Percentiles rank a stretch among this genome's conserved stretches.
phyloP scores from a whole-genome alignment of 805 yeast species.

The Metschnikowia picachoensis region DNA sequence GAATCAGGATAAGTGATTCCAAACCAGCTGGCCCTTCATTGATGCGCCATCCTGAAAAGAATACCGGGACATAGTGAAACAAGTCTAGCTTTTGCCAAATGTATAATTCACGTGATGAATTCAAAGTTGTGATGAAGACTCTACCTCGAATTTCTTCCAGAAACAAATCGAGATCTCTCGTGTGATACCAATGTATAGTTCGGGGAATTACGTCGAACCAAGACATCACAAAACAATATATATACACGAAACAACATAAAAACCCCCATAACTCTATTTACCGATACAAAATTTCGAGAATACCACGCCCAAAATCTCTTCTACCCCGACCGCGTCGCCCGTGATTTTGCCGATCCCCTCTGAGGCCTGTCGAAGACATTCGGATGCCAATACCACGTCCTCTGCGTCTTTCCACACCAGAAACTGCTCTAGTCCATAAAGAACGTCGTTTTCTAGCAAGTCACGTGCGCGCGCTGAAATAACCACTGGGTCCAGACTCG shows the following conservation, averaged over 20 bases:
- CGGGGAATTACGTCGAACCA: too few species aligned
- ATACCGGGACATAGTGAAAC: too few species aligned
- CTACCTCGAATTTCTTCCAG: too few species aligned
- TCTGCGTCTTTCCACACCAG: slow-evolving; percentile 43
- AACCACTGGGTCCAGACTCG: slow-evolving; percentile 59
- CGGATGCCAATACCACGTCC: slow-evolving; percentile 79
- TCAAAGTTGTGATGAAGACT: too few species aligned
- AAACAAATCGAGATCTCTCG: too few species aligned
- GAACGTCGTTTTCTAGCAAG: slow-evolving; percentile 67
- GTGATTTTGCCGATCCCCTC: slow-evolving; percentile 92
- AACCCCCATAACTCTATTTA: slow-evolving; percentile 42
- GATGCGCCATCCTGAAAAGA: too few species aligned
- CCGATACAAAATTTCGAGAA: slow-evolving; percentile 94
- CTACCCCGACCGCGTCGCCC: slow-evolving; percentile 83
- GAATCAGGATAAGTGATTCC: too few species aligned
- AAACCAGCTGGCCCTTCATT: too few species aligned
- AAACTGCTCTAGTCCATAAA: slow-evolving; percentile 71
- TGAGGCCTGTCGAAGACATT: slow-evolving; percentile 65
- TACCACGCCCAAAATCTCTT: slow-evolving; percentile 86
- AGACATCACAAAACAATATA: too few species aligned
- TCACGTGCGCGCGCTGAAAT: slow-evolving; percentile 77
- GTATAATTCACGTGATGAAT: too few species aligned
- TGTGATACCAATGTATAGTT: too few species aligned
- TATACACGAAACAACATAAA: neutral
- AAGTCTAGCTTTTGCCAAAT: too few species aligned